Evolutionary conservation across 2,329 filamentous ascomycete species (phyloP).

Genomic region (Xylariales sp.): DNA sequence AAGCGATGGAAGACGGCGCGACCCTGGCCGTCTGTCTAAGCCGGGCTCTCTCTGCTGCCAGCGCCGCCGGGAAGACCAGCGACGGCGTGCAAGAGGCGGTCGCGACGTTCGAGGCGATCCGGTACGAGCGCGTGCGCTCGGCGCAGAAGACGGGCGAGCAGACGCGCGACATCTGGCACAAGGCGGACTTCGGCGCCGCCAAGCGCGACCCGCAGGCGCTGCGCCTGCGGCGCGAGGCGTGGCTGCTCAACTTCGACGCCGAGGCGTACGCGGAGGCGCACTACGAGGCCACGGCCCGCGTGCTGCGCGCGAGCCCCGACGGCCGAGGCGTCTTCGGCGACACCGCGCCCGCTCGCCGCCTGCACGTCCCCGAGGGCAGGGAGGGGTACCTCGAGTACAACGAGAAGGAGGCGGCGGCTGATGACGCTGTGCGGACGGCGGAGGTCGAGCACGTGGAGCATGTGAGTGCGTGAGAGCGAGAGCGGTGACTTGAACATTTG

Average conservation of each 20-base stretch:
- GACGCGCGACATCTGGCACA: slow-evolving; percentile 64
- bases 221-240: slow-evolving; percentile 59
- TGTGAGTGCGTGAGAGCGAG: too few relatives aligned
- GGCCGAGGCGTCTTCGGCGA: slow-evolving; percentile 35
- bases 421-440: neutral
- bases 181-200: slow-evolving; percentile 61
- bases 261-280: slow-evolving; percentile 59
- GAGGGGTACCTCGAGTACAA: slow-evolving; percentile 48
- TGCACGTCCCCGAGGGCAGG: slow-evolving; percentile 46
- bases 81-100: slow-evolving; percentile 55
- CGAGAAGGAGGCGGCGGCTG: neutral
- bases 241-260: slow-evolving; percentile 62
- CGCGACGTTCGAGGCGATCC: slow-evolving; percentile 57
- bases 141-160: slow-evolving; percentile 61
- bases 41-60: slow-evolving; percentile 33
- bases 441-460: neutral
- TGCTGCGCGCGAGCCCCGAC: slow-evolving; percentile 38
- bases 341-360: slow-evolving; percentile 37
- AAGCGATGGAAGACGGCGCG: slow-evolving; percentile 63
- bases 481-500: neutral
- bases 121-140: slow-evolving; percentile 60
- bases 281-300: slow-evolving; percentile 46
- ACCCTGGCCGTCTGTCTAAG: slow-evolving; percentile 58
- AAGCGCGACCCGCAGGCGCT: slow-evolving; percentile 57
- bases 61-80: slow-evolving; percentile 7